Evolutionary conservation across 768 basidiomycete genomes (phyloP), one percentile per base, ranked within the genome.

Genomic region (Xerocomus brunneocitrinus): DNA sequence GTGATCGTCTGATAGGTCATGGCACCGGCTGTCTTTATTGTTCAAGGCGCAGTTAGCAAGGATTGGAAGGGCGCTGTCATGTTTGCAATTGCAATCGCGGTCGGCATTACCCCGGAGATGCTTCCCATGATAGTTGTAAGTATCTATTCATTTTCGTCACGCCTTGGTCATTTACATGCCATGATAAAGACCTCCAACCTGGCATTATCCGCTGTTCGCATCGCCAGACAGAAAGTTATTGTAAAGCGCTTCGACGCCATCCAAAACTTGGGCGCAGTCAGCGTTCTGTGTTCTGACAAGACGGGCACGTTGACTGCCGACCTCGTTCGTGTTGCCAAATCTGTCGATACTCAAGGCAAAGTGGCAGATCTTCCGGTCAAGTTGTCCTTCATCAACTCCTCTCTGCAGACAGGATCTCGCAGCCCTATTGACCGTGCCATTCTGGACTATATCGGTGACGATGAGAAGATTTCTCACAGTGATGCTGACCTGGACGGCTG

Each of bases 161-260:
- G 27, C 19, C 12, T 12, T 52, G 3, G 31, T 50, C 5, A 3
- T 36, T 54, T 22, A 58, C 16, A 24, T 16, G 70, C 76, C 49
- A 77, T 75, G 10, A 75, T 79, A 34, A 67, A 84, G 59, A 79
- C 80, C 3, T 72, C 84, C 40, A 85, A 83, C 12, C 73, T 85
- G 67, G 80, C 83, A 7, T 74, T 79, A 25, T 82, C 81, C 0
- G 79, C 80, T 2, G 71, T 74, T 47, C 76, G 77, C 49, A 80
- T 84, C 64, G 81, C 80, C 3, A 73, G 67, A 41, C 72, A 82
- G 61, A 76, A 84, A 56, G 84, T 84, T 32, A 77, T 86, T 52
- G 81, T 84, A 14, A 75, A 82, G 32, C 76, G 80, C 49, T 75
- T 86, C 56, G 82, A 84, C 57, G 82, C 83, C 13, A 73, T 85